phyloP scores from a whole-genome alignment of 257 asterid genomes.

The Solanum appendiculatum region DNA sequence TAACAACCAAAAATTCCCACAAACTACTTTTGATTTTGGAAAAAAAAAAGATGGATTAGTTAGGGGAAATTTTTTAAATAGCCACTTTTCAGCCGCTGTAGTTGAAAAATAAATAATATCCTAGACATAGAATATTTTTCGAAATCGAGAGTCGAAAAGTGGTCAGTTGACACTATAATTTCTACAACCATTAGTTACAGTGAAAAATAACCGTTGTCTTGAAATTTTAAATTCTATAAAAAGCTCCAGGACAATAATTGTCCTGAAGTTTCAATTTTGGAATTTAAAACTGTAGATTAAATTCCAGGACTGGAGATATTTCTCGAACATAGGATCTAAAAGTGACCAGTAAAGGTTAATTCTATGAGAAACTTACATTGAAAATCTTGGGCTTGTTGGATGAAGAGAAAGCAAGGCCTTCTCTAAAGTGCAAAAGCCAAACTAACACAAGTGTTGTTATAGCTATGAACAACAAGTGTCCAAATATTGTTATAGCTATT shows the following conservation, averaged over 20 bases:
- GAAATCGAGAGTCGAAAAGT: background rate
- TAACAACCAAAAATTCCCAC: background rate
- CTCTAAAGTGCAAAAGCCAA: slow-evolving; percentile 58
- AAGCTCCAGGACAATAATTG: background rate
- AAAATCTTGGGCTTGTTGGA: slow-evolving; percentile 33
- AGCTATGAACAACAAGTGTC: slow-evolving; percentile 36
- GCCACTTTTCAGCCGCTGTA: background rate
- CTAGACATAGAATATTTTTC: background rate
- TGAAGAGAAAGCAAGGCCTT: slow-evolving; percentile 41
- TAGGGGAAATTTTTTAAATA: background rate
- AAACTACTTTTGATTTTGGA: background rate
- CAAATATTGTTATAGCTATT: slow-evolving; percentile 24
- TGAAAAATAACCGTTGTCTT: background rate
- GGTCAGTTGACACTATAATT: background rate
- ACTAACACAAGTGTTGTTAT: slow-evolving; percentile 25
- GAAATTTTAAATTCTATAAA: background rate
- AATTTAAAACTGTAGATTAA: background rate
- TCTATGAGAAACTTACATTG: slow-evolving; percentile 17
- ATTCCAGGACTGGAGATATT: fast-evolving
- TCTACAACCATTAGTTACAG: background rate
- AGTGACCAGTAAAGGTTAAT: background rate
- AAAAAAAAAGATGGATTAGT: background rate
- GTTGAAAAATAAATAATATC: background rate
- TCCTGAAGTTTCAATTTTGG: background rate
- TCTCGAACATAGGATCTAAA: background rate